Evolutionary conservation across 208 protist genomes (phyloP), one percentile per base, ranked within the genome.

Genomic region (Naegleria gruberi): DNA sequence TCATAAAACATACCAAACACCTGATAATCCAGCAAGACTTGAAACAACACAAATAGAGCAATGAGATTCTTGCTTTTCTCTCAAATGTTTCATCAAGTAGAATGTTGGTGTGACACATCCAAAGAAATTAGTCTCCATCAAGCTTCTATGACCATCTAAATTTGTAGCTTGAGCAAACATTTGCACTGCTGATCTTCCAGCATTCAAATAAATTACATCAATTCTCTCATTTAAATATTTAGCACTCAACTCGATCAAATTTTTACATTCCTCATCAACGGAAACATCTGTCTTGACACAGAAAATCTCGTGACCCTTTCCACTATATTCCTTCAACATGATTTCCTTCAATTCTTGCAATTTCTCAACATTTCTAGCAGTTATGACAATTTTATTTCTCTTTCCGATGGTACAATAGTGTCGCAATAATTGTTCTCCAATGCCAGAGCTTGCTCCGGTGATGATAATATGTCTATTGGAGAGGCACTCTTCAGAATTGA

Each of bases 251-350:
- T 44, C 30, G 30, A 84, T 45, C 30, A 84, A 84, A 34, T 30
- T 17, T 84, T 84, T 84, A 26, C 81, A 84, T 30, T 84, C 81
- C 23, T 43, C 41, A 19, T 84, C 81, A 7, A 84, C 15, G 12
- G 81, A 84, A 45, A 84, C 81, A 84, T 84, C 81, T 45, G 44
- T 84, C 44, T 84, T 77, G 2, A 77, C 6, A n/a, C 65, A 77
- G 34, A 37, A n/a, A 77, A 77, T 77, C 6, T 77, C 65, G 34
- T 77, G 17, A 15, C 30, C 30, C 12, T n/a, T 77, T 15, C 12
- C 1, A 37, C 6, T 37, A 37, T 77, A 77, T 77, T 37, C 17
- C 1, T 77, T 77, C 12, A 37, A 30, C 30, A 77, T 37, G 8
- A 0, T 77, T n/a, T 37, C 17, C 34, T 77, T 77, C 17, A 77